A percentile compares a stretch with the other conserved stretches of the same genome.
Conservation (phyloP, 768 basidiomycete genomes). For the Lanmaoa pseudosensibilis region DNA sequence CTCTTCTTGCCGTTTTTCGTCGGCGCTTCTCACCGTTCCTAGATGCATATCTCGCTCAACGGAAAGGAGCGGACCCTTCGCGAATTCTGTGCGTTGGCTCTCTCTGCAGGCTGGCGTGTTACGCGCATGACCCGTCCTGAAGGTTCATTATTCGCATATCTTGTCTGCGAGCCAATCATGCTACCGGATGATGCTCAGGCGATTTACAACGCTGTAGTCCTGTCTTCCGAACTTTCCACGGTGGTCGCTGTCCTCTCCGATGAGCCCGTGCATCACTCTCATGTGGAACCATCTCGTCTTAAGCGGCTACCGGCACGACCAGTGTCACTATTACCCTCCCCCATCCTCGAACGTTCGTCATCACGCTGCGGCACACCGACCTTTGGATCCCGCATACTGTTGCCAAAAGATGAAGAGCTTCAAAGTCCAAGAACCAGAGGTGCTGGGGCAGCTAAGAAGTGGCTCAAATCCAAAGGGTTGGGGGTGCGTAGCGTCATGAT, state of each 20-base stretch:
- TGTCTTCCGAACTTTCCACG: slow-evolving; percentile 19
- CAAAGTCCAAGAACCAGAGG: slow-evolving; percentile 15
- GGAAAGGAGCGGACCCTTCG: slow-evolving; percentile 69
- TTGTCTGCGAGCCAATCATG: slow-evolving; percentile 61
- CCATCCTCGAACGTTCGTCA: slow-evolving; percentile 43
- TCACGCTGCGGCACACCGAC: slow-evolving; percentile 63
- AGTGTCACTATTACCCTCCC: slow-evolving; percentile 16
- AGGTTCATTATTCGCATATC: slow-evolving; percentile 69
- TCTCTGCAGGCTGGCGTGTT: slow-evolving; percentile 63
- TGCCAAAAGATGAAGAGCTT: slow-evolving; percentile 30
- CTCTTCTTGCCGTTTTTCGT: neutral
- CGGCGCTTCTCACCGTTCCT: slow-evolving; percentile 1
- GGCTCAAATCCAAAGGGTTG: slow-evolving; percentile 32
- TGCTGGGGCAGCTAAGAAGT: slow-evolving; percentile 20
- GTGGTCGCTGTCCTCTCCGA: slow-evolving; percentile 11
- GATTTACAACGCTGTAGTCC: slow-evolving; percentile 21
- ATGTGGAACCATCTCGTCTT: slow-evolving; percentile 1
- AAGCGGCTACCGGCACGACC: slow-evolving; percentile 9
- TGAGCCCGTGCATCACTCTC: neutral
- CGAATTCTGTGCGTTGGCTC: slow-evolving; percentile 54
- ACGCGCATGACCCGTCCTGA: slow-evolving; percentile 54
- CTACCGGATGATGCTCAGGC: slow-evolving; percentile 43
- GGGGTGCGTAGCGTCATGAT: slow-evolving; percentile 26
- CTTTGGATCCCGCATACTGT: slow-evolving; percentile 50
- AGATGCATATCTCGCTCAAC: slow-evolving; percentile 74